phyloP scores from a whole-genome alignment of 768 basidiomycete species.

The Boletus bicolor region DNA sequence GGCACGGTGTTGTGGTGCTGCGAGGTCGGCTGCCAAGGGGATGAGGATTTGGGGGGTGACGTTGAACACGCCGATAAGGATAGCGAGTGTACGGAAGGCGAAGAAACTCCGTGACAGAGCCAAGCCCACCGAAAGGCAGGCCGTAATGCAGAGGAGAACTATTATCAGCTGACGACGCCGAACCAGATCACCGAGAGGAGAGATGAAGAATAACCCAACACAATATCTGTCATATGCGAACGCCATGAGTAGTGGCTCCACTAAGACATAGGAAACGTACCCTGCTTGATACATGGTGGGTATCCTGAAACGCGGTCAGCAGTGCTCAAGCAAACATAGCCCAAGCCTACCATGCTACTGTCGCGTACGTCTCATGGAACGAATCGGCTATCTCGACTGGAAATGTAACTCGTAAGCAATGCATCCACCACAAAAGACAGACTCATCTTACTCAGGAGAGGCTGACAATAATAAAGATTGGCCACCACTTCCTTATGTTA shows the following conservation, averaged over 20 bases:
- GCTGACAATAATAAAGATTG: conserved; percentile 83
- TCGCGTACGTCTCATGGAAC: conserved; percentile 33
- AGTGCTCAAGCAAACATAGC: background rate
- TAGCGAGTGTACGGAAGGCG: conserved; percentile 34
- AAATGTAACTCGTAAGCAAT: background rate
- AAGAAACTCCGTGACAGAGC: conserved; percentile 34
- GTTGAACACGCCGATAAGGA: conserved; percentile 38
- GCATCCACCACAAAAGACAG: background rate
- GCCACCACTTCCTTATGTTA: conserved; percentile 37
- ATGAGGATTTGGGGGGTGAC: conserved; percentile 40
- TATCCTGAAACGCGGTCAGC: conserved; percentile 38
- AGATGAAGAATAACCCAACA: conserved; percentile 41
- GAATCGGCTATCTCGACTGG: conserved; percentile 35
- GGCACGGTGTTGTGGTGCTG: conserved; percentile 27
- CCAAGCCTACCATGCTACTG: conserved; percentile 31
- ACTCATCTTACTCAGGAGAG: conserved; percentile 57
- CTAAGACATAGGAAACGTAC: conserved; percentile 31
- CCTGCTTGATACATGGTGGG: conserved; percentile 68
- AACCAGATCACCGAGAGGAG: conserved; percentile 46
- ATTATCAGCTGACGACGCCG: conserved; percentile 42
- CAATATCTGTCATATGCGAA: background rate
- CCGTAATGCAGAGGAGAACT: conserved; percentile 31
- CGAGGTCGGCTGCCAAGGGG: conserved; percentile 45
- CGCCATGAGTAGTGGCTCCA: background rate
- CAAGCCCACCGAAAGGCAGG: conserved; percentile 38